These are phyloP conservation scores for Noccaea caerulescens DNA, from an alignment of 345 rosid species.

Conservation along the genomic window DNA sequence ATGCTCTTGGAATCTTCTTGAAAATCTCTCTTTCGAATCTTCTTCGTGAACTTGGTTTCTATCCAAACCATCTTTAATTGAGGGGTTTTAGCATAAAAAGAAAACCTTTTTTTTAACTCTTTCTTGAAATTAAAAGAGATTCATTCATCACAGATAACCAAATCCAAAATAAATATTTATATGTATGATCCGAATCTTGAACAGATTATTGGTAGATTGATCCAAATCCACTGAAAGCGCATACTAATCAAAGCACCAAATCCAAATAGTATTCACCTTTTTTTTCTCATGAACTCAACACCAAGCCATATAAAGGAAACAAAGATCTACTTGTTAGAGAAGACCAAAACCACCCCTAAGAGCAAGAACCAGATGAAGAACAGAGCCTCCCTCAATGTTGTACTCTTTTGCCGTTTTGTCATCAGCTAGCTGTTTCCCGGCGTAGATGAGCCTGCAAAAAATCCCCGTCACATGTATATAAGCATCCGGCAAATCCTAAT, in stretches of 20 bases:
- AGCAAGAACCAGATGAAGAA: constrained; percentile 97
- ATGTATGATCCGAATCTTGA: neutral
- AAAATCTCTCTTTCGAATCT: too few species aligned
- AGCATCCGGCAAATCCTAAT: constrained; percentile 6
- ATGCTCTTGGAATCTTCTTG: too few species aligned
- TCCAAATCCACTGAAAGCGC: constrained; percentile 10
- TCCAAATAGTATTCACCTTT: constrained; percentile 16
- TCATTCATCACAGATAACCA: constrained; percentile 14
- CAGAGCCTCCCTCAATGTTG: constrained; percentile 94
- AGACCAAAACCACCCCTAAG: constrained; percentile 72
- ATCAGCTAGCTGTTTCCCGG: constrained; percentile 91
- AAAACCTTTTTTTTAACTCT: too few species aligned
- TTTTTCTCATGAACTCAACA: neutral
- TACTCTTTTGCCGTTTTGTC: constrained; percentile 90
- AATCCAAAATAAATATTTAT: neutral
- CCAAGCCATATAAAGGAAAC: constrained; percentile 5
- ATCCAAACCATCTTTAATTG: too few species aligned
- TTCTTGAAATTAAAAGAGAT: neutral
- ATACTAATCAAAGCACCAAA: constrained; percentile 23
- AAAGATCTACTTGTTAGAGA: constrained; percentile 11
- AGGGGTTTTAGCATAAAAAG: too few species aligned
- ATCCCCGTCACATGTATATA: neutral
- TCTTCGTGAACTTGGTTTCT: too few species aligned
- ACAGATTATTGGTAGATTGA: constrained; percentile 32
- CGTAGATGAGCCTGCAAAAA: constrained; percentile 73